Conservation (phyloP, 352 stramenopile species). For the Pythium dissimile region DNA sequence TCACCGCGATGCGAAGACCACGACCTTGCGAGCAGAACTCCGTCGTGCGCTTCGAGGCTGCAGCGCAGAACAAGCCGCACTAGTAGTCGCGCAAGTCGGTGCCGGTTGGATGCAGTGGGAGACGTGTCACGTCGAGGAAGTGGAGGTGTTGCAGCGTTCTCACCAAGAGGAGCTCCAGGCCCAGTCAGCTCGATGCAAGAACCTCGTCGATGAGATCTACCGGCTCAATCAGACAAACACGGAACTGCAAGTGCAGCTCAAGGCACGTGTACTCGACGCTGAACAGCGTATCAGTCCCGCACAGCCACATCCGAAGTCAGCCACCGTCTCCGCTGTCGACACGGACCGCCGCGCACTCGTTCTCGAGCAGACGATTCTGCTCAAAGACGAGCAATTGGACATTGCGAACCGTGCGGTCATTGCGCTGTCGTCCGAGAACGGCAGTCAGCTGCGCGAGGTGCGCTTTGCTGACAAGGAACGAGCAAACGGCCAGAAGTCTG, state of each 20-base stretch:
- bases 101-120: constrained; percentile 17
- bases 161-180: neutral
- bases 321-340: neutral
- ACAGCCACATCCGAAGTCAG: neutral
- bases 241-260: constrained; percentile 10
- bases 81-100: neutral
- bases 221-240: neutral
- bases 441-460: neutral
- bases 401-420: constrained; percentile 10
- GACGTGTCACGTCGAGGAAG: neutral
- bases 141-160: neutral
- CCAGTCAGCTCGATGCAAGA: neutral
- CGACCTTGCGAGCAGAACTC: constrained; percentile 5
- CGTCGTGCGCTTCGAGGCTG: constrained; percentile 1
- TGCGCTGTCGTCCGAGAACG: neutral
- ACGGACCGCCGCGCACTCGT: constrained; percentile 1
- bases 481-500: neutral
- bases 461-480: neutral
- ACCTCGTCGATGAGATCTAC: constrained; percentile 11
- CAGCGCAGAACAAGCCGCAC: neutral
- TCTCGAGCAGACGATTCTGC: constrained; percentile 9
- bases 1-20: neutral
- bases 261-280: neutral
- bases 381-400: constrained; percentile 10
- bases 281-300: neutral